Evolutionary conservation across 23 red algal species (phyloP).

Genomic region (Pyropia haitanensis): DNA sequence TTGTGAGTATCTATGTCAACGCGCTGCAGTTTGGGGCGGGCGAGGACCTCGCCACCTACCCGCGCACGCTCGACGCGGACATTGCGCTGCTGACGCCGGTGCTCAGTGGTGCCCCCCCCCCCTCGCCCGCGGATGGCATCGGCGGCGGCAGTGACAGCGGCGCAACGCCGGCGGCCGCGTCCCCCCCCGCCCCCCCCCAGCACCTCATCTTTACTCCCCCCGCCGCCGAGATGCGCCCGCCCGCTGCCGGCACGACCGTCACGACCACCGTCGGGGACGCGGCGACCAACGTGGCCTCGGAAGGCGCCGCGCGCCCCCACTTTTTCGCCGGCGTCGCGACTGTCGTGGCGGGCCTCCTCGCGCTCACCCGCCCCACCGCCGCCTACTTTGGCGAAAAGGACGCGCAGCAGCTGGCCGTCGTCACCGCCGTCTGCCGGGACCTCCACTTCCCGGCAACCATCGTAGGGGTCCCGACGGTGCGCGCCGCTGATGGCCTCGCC

Average conservation of each 20-base stretch:
- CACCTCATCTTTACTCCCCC: constrained; percentile 24
- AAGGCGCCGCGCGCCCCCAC: constrained; percentile 49
- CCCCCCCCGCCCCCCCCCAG: neutral
- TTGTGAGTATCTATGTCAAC: constrained; percentile 86
- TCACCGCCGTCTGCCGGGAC: constrained; percentile 43
- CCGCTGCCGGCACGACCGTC: constrained; percentile 27
- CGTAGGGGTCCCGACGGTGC: constrained; percentile 28
- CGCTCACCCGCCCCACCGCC: constrained; percentile 38
- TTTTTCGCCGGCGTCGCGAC: constrained; percentile 83
- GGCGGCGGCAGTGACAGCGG: no score
- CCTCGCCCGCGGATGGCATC: no score
- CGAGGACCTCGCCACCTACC: constrained; percentile 79
- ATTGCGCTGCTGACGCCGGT: neutral
- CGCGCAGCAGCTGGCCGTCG: constrained; percentile 87
- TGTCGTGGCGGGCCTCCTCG: constrained; percentile 54
- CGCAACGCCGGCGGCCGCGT: no score
- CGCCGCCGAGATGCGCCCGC: constrained; percentile 7
- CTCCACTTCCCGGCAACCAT: constrained; percentile 44
- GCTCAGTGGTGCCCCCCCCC: no score
- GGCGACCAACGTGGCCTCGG: constrained; percentile 15
- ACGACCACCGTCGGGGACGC: constrained; percentile 22
- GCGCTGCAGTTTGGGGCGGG: constrained; percentile 60
- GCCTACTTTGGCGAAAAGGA: constrained; percentile 93
- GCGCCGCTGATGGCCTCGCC: constrained; percentile 75
- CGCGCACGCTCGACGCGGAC: constrained; percentile 47